Evolutionary conservation across 371 early-diverging fungal species (phyloP).

Genomic region (Apophysomyces trapeziformis): DNA sequence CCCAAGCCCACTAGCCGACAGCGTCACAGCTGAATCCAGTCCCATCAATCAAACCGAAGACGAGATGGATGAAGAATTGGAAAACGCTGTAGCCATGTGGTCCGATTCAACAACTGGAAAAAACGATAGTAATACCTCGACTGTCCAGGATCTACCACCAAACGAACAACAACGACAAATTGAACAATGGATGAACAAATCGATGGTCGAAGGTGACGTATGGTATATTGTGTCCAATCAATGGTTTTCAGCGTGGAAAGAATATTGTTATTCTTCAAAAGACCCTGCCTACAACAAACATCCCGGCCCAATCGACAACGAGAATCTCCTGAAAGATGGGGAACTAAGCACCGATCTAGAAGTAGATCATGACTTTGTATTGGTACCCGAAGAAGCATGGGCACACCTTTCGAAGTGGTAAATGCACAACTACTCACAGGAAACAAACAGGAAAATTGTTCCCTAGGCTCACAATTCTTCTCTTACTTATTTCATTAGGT

Average conservation of each 20-base stretch:
- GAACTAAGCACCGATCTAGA: conserved; percentile 17
- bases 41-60: conserved; percentile 7
- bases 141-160: conserved; percentile 18
- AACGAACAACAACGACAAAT: conserved; percentile 20
- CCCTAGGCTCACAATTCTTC: neutral
- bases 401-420: conserved; percentile 18
- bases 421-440: neutral
- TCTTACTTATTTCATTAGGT: conserved; percentile 1
- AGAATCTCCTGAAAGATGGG: conserved; percentile 6
- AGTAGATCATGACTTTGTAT: conserved; percentile 15
- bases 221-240: conserved; percentile 22
- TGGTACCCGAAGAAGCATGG: conserved; percentile 29
- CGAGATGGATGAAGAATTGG: conserved; percentile 10
- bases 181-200: conserved; percentile 9
- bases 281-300: conserved; percentile 12
- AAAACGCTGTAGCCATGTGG: conserved; percentile 13
- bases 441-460: neutral
- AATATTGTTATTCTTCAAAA: conserved; percentile 16
- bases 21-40: conserved; percentile 2
- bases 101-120: neutral
- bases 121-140: neutral
- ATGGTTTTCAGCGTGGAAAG: conserved; percentile 21
- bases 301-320: conserved; percentile 27
- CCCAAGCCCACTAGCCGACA: conserved; percentile 9
- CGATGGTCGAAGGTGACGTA: conserved; percentile 16